A percentile compares a stretch with the other conserved stretches of the same genome.
Conservation (phyloP, 441 rosid species). For the Bruguiera hainesii region DNA sequence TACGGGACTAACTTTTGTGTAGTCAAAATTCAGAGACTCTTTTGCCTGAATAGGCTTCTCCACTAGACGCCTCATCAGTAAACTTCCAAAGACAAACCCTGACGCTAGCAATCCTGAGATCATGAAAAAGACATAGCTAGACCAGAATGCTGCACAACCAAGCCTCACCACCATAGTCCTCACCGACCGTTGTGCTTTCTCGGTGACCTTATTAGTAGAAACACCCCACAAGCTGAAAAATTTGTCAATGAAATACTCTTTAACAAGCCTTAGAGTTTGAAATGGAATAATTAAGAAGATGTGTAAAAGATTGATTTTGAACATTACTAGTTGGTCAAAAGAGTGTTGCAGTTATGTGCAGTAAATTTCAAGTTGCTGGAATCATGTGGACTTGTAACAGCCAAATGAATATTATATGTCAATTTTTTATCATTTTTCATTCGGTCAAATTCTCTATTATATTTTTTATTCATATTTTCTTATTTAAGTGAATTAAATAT, state of each 20-base stretch:
- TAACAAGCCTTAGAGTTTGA: constrained; percentile 10
- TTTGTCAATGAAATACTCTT: constrained; percentile 14
- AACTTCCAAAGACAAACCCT: constrained; percentile 31
- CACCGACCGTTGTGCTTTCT: constrained; percentile 18
- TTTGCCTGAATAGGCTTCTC: constrained; percentile 32
- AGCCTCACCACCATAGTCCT: constrained; percentile 9
- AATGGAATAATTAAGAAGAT: constrained; percentile 24
- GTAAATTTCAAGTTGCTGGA: no score
- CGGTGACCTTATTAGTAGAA: constrained; percentile 2
- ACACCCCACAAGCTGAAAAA: constrained; percentile 17
- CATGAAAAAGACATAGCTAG: constrained; percentile 29
- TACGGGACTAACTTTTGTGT: constrained; percentile 33
- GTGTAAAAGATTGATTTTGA: not conserved
- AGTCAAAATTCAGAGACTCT: constrained; percentile 33
- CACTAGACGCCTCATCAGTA: constrained; percentile 19
- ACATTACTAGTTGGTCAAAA: no score
- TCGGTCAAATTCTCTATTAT: no score
- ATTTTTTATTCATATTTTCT: no score
- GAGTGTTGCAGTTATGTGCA: no score
- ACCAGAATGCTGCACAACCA: constrained; percentile 31
- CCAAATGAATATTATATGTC: no score
- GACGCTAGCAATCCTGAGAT: constrained; percentile 30
- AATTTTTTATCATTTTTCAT: no score
- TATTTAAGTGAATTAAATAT: no score
- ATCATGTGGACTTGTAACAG: no score